Percentiles rank a stretch among this genome's conserved stretches.
phyloP scores from a whole-genome alignment of 2,329 filamentous ascomycete genomes.

The Westerdykella aurantiaca region DNA sequence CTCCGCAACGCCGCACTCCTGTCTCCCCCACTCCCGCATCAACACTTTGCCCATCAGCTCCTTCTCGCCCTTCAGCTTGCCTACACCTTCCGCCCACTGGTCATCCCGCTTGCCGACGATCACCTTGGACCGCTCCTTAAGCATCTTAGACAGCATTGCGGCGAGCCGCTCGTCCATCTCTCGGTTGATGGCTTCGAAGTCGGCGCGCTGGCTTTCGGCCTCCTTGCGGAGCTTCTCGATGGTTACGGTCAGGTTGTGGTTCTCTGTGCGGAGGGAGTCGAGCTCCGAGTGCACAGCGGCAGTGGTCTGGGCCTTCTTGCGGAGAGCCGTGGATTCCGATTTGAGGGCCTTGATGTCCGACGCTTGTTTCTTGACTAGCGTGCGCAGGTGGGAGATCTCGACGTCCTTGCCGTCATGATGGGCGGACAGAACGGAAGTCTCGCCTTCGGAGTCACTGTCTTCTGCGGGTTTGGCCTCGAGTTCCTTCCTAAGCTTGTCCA shows the following conservation, averaged over 20 bases:
- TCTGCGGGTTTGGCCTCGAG: slow-evolving; percentile 6
- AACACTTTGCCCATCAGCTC: slow-evolving; percentile 28
- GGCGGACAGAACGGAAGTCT: slow-evolving; percentile 4
- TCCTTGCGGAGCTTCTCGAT: slow-evolving; percentile 5
- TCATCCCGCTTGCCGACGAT: slow-evolving; percentile 29
- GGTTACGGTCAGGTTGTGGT: slow-evolving; percentile 10
- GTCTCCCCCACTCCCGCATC: slow-evolving; percentile 34
- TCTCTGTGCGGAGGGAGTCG: slow-evolving; percentile 10
- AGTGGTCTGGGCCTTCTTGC: slow-evolving; percentile 5
- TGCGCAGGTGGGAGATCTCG: slow-evolving; percentile 24
- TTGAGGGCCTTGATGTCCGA: slow-evolving; percentile 21
- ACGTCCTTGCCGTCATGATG: slow-evolving; percentile 15
- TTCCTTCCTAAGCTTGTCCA: slow-evolving; percentile 16
- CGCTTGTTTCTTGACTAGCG: slow-evolving; percentile 23
- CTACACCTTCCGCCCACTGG: slow-evolving; percentile 28
- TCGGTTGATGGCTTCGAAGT: slow-evolving; percentile 27
- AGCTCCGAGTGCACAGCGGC: slow-evolving; percentile 6
- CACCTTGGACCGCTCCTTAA: slow-evolving; percentile 28
- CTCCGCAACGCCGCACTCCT: slow-evolving; percentile 26
- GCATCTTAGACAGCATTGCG: slow-evolving; percentile 18
- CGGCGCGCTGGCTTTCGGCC: slow-evolving; percentile 15
- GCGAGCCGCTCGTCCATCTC: slow-evolving; percentile 32
- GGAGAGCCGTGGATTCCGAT: slow-evolving; percentile 11
- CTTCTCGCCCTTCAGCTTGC: slow-evolving; percentile 18
- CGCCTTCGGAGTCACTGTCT: slow-evolving; percentile 13